Percentiles rank a stretch among this genome's conserved stretches.
These are phyloP conservation scores for Rhodotorula graminis DNA, from an alignment of 768 basidiomycete genomes.

Conservation along the genomic window DNA sequence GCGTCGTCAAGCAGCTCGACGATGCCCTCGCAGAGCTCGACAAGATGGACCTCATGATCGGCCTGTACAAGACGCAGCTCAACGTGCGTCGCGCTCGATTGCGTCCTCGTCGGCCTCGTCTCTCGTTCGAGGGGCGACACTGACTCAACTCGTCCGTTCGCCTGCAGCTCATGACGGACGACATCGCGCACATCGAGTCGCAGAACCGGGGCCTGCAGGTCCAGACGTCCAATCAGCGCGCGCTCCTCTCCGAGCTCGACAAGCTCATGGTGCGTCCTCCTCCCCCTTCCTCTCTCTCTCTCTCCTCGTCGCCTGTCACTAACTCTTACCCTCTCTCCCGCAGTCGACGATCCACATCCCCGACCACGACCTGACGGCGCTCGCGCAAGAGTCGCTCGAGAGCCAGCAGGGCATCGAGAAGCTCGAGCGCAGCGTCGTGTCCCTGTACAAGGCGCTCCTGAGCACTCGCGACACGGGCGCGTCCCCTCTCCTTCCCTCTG, in stretches of 20 bases:
- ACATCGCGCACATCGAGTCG: constrained; percentile 90
- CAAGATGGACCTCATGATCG: constrained; percentile 78
- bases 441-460: constrained; percentile 90
- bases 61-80: constrained; percentile 91
- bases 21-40: constrained; percentile 84
- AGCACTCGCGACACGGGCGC: constrained; percentile 82
- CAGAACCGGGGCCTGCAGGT: constrained; percentile 96
- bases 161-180: constrained; percentile 79
- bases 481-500: constrained; percentile 11
- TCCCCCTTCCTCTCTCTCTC: no score
- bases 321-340: neutral
- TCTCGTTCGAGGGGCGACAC: neutral
- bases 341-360: constrained; percentile 96
- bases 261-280: constrained; percentile 64
- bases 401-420: constrained; percentile 67
- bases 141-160: neutral
- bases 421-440: constrained; percentile 74
- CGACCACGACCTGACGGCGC: constrained; percentile 62
- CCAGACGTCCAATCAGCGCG: constrained; percentile 90
- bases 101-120: neutral
- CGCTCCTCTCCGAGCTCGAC: constrained; percentile 75
- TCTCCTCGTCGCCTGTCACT: neutral
- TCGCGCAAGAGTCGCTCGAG: constrained; percentile 86
- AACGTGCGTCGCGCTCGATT: constrained; percentile 60
- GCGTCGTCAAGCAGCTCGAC: constrained; percentile 82